Evolutionary conservation across 2,329 filamentous ascomycete genomes (phyloP).

Genomic region (Trichoderma gracile): DNA sequence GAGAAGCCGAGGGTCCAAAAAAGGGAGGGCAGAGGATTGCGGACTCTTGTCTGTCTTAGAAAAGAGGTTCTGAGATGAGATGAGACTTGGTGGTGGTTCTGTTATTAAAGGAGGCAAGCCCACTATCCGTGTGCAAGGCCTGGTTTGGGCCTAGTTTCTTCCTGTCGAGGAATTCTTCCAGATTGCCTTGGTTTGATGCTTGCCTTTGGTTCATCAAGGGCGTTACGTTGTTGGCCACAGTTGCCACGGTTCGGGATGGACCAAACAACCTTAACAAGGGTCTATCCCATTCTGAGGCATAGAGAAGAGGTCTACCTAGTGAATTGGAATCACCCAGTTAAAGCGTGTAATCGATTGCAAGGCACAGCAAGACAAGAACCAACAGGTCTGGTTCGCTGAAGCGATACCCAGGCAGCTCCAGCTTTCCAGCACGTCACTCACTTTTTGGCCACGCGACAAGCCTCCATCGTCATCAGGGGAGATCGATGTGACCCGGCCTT

Average conservation of each 20-base stretch:
- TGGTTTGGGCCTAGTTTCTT: constrained; percentile 11
- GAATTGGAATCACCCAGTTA: too few species aligned
- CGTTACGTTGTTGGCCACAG: too few species aligned
- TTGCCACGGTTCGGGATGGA: too few species aligned
- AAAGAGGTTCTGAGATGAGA: constrained; percentile 6
- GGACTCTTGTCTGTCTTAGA: not conserved
- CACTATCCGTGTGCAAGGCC: constrained; percentile 14
- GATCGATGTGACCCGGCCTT: constrained; percentile 15
- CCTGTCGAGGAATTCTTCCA: too few species aligned
- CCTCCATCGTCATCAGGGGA: constrained; percentile 26
- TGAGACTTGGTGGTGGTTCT: not conserved
- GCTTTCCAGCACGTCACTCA: constrained; percentile 24
- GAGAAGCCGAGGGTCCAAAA: not conserved
- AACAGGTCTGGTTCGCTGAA: too few species aligned
- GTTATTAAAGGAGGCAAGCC: constrained; percentile 23
- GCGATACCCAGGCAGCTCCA: not conserved
- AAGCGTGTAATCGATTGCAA: not conserved
- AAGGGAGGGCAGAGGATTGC: constrained; percentile 3
- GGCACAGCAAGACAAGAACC: not conserved
- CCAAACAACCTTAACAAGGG: too few species aligned
- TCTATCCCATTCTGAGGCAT: too few species aligned
- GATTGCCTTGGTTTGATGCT: too few species aligned
- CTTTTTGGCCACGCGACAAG: constrained; percentile 24
- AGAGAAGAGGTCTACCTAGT: too few species aligned
- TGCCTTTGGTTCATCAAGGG: too few species aligned